Evolutionary conservation across 306 rosid genomes (phyloP), one percentile per base, ranked within the genome.

Genomic region (Alnus rubra): DNA sequence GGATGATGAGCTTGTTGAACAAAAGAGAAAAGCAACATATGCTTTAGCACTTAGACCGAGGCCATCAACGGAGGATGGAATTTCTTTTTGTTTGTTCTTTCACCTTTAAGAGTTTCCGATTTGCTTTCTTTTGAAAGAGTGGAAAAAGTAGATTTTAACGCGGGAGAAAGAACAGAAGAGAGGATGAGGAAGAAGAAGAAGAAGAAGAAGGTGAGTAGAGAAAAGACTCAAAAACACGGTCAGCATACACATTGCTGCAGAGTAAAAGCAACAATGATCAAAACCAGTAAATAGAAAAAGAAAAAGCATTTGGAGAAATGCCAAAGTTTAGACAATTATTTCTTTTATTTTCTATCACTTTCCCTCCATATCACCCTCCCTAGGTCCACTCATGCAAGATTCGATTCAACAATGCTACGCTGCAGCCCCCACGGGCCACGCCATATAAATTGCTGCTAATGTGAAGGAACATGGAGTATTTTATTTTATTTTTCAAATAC

Each of bases 21-120:
- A 73, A 84, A 82, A 60, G 85, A 78, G 60, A 77, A 90, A 93
- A 85, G 93, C 54, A 60, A 63, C 15, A 74, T 80, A 74, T 80
- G 90, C 90, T 91, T 93, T 84, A 86, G 85, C 93, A 76, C 97
- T 79, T 78, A 52, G 89, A 88, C 72, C 94, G 80, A 88, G 86
- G 73, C 73, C 92, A 89, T 84, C 82, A 74, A 82, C 67, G 75
- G 83, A 74, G 82, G 78, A 77, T 37, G 75, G 82, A 74, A 82
- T 81, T 83, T 69, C 85, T 81, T 88, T 88, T 82, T 76, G 82
- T 84, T 58, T 88, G 45, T 42, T 42, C 45, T 87, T 82, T 78
- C 81, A 81, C 63, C 72, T 52, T 51, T 47, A 33, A 45, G 75
- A 70, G 80, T 76, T 84, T 18, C 81, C 4, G 52, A 76, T 74